Base-by-base conservation (phyloP, 2,329 filamentous ascomycete genomes). In the Coniochaeta hoffmannii region DNA sequence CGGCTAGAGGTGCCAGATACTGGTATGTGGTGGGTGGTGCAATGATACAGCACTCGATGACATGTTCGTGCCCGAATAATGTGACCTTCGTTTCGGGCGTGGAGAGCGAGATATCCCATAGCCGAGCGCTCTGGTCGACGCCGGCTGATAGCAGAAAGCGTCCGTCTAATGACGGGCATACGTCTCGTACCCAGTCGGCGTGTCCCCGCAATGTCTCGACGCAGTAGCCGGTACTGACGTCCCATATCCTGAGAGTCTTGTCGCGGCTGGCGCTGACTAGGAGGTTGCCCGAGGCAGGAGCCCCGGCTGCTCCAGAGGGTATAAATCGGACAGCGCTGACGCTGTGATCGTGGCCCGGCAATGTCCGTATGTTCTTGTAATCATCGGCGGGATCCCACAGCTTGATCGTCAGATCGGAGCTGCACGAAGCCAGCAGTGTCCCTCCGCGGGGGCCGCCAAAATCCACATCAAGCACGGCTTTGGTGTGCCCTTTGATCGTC, bases 361-460 rank as follows among this genome's bases (percentile, higher is more conserved):
- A 76, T 1, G 92, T 97, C 53, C 91, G 83, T 56, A 96, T 96
- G 66, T 96, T 97, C 70, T 96, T 96, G 75, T 97, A 97, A 57
- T 94, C 89, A 67, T 96, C 88, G 44, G 85, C 82, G 1, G 93
- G 92, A 62, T 97, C 90, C 92, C 92, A 97, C 24, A 97, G 76
- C 71, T 96, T 96, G 72, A 97, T 96, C 2, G 90, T 96, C 46
- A 97, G 73, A 69, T 97, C 93, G 51, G 87, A 91, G 50, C 86
- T 91, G 75, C 90, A 96, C 8, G 88, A 92, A 4, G 76, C 90
- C 60, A 96, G 79, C 24, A 96, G 77, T 3, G 87, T 90, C 31
- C 85, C 87, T 41, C 89, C 88, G 65, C 88, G 79, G 1, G 90
- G 90, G 0, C 92, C 92, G 35, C 93, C 92, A 72, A 89, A 97